phyloP scores from a whole-genome alignment of 2,329 filamentous ascomycete genomes.

The Fusarium verticillioides region DNA sequence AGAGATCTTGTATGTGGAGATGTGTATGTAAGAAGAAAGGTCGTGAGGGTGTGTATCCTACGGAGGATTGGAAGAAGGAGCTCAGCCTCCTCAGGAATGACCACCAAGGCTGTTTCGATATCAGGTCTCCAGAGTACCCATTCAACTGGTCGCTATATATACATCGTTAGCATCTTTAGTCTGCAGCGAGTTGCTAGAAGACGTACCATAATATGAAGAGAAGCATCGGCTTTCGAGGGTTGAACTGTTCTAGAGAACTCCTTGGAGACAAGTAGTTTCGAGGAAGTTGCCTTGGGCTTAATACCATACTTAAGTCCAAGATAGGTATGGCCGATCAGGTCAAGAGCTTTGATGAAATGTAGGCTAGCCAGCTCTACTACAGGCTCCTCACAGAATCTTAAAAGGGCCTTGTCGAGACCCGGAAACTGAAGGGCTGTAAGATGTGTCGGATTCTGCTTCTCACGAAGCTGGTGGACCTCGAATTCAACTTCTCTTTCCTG shows the following conservation, averaged over 20 bases:
- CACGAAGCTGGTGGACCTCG: slow-evolving; percentile 67
- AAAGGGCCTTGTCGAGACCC: slow-evolving; percentile 52
- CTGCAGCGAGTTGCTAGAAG: fast-evolving
- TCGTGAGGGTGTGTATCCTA: background rate
- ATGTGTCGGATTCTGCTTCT: slow-evolving; percentile 59
- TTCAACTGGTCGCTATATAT: background rate
- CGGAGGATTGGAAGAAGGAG: background rate
- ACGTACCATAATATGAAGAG: background rate
- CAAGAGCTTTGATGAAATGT: background rate
- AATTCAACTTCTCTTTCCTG: slow-evolving; percentile 69
- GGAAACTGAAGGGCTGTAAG: slow-evolving; percentile 55
- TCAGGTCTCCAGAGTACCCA: slow-evolving; percentile 1
- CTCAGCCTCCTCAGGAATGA: slow-evolving; percentile 10
- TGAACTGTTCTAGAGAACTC: background rate
- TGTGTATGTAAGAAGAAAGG: background rate
- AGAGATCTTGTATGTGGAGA: background rate
- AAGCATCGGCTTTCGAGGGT: background rate
- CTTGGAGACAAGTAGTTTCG: background rate
- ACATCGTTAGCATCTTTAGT: background rate
- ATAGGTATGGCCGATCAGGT: background rate
- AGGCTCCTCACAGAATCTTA: background rate
- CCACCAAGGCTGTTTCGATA: background rate
- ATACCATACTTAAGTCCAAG: background rate
- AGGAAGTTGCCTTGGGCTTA: background rate
- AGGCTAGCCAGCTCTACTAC: background rate